These are phyloP conservation scores for Stereum hirsutum DNA, from an alignment of 1,284 basidiomycete species.

Conservation along the genomic window DNA sequence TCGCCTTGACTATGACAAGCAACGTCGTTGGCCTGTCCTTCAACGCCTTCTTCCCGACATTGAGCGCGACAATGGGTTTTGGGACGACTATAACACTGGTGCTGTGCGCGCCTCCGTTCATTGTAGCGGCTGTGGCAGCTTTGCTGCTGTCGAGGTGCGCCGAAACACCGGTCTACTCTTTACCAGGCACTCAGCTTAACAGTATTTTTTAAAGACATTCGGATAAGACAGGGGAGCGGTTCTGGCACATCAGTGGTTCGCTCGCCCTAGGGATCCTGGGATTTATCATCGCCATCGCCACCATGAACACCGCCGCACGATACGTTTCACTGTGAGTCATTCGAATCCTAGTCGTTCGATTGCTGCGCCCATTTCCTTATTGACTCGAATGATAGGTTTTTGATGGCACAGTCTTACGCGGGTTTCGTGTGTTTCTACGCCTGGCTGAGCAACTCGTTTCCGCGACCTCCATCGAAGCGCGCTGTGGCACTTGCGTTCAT, in stretches of 20 bases:
- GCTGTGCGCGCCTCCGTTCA: constrained; percentile 73
- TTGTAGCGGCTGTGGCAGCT: constrained; percentile 51
- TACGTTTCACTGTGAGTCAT: constrained; percentile 59
- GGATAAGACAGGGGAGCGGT: constrained; percentile 57
- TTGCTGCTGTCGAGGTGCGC: constrained; percentile 38
- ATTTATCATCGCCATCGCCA: constrained; percentile 63
- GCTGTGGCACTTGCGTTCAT: constrained; percentile 71
- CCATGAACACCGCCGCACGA: constrained; percentile 55
- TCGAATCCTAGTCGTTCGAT: no score
- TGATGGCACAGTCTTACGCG: constrained; percentile 70
- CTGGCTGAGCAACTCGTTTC: constrained; percentile 65
- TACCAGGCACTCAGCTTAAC: neutral
- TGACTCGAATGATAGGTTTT: constrained; percentile 36
- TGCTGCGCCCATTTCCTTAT: no score
- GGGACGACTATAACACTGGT: constrained; percentile 55
- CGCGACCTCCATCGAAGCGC: constrained; percentile 61
- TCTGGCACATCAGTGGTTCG: constrained; percentile 50
- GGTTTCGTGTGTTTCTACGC: constrained; percentile 63
- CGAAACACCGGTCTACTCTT: neutral
- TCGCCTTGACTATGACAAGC: constrained; percentile 46
- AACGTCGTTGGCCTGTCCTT: constrained; percentile 60
- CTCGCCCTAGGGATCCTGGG: constrained; percentile 54
- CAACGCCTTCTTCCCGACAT: constrained; percentile 68
- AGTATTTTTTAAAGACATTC: constrained; percentile 43
- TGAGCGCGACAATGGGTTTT: constrained; percentile 63